Evolutionary conservation across 345 rosid genomes (phyloP), one percentile per base, ranked within the genome.

Genomic region (Raphanus raphanistrum): DNA sequence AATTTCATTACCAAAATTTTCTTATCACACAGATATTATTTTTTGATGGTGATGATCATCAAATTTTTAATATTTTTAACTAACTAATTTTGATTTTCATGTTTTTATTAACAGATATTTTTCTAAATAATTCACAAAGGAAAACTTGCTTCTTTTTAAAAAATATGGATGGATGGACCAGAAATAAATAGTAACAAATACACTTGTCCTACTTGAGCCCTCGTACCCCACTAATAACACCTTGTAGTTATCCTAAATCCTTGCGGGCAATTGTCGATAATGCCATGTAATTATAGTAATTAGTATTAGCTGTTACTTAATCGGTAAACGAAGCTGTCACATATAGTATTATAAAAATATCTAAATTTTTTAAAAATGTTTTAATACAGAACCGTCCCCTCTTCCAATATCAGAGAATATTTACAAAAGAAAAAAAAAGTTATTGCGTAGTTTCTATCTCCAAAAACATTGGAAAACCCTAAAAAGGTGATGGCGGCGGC

Each of bases 211-310:
- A 25, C 0, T 0, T 8, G 57, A 59, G 28, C 26, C 13, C 26
- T 38, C 12, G 3, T 13, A 45, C 38, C 70, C 35, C 9, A 75
- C 78, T 38, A 38, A 66, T 36, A 66, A 67, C 21, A 11, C 8
- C 11, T 68, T 4, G 69, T 68, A 66, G 21, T 28, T 75, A 75
- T 66, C 72, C n/a, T 38, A 57, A 66, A 66, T 66, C 32, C 5
- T 28, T 36, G 38, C 36, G 43, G 78, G 66, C 66, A 66, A 55
- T 41, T 58, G 52, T 45, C 12, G 52, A 45, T 38, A 38, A 38
- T 38, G 45, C 9, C 45, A 10, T 10, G 13, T 10, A 38, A 38
- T 38, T 38, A 38, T 38, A 38, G 45, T 38, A 38, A 38, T 1
- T 10, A 0, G 21, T 21, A 38, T 4, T 38, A 38, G 45, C 45